Evolutionary conservation across 768 basidiomycete genomes (phyloP), one percentile per base, ranked within the genome.

Genomic region (Tulasnella sp.): DNA sequence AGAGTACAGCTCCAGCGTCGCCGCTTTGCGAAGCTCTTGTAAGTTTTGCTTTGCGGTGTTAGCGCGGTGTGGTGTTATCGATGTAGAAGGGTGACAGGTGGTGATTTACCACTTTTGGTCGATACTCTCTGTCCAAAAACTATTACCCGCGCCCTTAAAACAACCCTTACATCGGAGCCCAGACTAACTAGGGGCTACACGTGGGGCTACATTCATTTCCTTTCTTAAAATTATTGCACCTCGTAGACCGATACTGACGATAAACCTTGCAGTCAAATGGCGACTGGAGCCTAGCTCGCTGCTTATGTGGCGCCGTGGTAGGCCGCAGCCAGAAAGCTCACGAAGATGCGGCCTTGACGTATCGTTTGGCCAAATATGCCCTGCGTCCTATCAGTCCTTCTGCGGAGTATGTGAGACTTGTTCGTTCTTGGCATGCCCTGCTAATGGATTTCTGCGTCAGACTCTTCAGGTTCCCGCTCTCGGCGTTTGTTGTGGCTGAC

Each of bases 111-210:
- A 71, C 70, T 71, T 77, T 74, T 76, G 86, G 85, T 84, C 82
- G 93, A 98, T 98, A 93, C 91, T n/a, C n/a, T n/a, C n/a, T n/a
- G n/a, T n/a, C n/a, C n/a, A n/a, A n/a, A n/a, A n/a, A n/a, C n/a
- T n/a, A n/a, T n/a, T n/a, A n/a, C n/a, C n/a, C n/a, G n/a, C n/a
- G n/a, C n/a, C n/a, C n/a, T n/a, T n/a, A n/a, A n/a, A n/a, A n/a
- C n/a, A n/a, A n/a, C n/a, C n/a, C n/a, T n/a, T n/a, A n/a, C n/a
- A n/a, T n/a, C n/a, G n/a, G n/a, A n/a, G n/a, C n/a, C n/a, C n/a
- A n/a, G n/a, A n/a, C n/a, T n/a, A n/a, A n/a, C n/a, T n/a, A n/a
- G 78, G 85, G 80, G 91, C 93, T 97, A 97, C 93, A 75, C 73
- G 77, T 75, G 82, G 79, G 83, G 71, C 72, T 70, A 96, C 84